Base-by-base conservation (phyloP, 306 rosid species). In the Betula pendula region DNA sequence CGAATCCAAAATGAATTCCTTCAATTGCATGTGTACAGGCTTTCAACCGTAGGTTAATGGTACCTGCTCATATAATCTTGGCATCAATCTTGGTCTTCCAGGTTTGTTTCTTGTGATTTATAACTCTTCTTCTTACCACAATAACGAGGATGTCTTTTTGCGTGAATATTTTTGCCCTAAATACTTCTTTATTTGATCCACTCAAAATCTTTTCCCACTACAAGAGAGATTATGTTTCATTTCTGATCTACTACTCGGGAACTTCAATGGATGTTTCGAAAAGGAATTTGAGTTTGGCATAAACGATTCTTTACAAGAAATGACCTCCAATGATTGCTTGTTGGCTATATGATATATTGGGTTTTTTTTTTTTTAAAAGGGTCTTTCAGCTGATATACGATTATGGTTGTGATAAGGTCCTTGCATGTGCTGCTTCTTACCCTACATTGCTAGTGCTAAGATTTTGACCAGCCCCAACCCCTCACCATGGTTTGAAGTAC, bases 1-100 rank as follows among this genome's bases (percentile, higher is more conserved):
- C 65, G 27, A 19, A 12, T 67, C 76, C 67, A 20, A 49, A 75
- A 49, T 53, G 51, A 68, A 17, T 68, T 70, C 76, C 31, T 68
- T 48, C 14, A 50, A 59, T 78, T 80, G 13, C 76, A 40, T 82
- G 72, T 79, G 74, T 75, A 63, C 94, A 94, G 98, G 96, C 96
- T 73, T 94, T 94, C 89, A 89, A 92, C 88, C 78, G 89, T 31
- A 86, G 86, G 85, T 76, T 90, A 72, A 85, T 94, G 89, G 85
- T 91, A 74, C 97, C 98, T 22, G 82, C 85, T 81, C 97, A 94
- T 77, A 45, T 85, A 33, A 79, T 87, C 81, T 85, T 94, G 81
- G 96, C 93, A 35, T 70, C 71, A 75, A 68, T 87, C 82, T 87
- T 94, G 81, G 73, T 94, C 77, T 86, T 87, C 87, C 97, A 94